phyloP scores from a whole-genome alignment of 495 filamentous ascomycete genomes.

The Penicillium atrosanguineum region DNA sequence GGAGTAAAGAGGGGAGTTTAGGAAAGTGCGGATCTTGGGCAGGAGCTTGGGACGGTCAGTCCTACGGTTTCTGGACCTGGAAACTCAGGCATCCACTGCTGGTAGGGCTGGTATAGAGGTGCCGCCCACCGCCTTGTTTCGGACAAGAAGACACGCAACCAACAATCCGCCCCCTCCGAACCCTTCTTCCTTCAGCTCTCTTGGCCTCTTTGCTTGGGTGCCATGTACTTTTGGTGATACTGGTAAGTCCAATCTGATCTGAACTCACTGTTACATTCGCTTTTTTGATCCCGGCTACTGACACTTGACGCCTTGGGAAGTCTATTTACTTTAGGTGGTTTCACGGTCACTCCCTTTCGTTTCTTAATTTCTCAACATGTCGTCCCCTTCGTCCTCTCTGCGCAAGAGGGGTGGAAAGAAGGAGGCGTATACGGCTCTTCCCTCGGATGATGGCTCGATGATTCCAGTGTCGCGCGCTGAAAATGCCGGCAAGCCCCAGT shows the following conservation, averaged over 20 bases:
- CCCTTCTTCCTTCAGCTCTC: constrained; percentile 13
- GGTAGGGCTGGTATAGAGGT: constrained; percentile 9
- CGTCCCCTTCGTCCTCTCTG: constrained; percentile 44
- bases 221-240: constrained; percentile 30
- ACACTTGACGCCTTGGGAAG: constrained; percentile 14
- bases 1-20: no score
- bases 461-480: constrained; percentile 15
- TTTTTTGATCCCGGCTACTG: constrained; percentile 6
- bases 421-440: constrained; percentile 31
- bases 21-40: no score
- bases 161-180: constrained; percentile 1
- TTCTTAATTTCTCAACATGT: constrained; percentile 31
- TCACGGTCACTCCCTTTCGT: constrained; percentile 34
- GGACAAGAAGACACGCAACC: constrained; percentile 19
- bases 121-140: constrained; percentile 16
- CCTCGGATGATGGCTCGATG: constrained; percentile 29
- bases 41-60: no score
- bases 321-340: constrained; percentile 38
- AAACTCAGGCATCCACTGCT: no score
- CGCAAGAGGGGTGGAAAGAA: constrained; percentile 53
- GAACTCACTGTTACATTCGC: background rate
- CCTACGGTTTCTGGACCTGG: no score
- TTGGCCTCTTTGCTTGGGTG: constrained; percentile 17
- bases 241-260: constrained; percentile 14
- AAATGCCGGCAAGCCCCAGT: constrained; percentile 28